Base-by-base conservation (phyloP, 2,329 filamentous ascomycete species). In the Aureobasidium namibiae region DNA sequence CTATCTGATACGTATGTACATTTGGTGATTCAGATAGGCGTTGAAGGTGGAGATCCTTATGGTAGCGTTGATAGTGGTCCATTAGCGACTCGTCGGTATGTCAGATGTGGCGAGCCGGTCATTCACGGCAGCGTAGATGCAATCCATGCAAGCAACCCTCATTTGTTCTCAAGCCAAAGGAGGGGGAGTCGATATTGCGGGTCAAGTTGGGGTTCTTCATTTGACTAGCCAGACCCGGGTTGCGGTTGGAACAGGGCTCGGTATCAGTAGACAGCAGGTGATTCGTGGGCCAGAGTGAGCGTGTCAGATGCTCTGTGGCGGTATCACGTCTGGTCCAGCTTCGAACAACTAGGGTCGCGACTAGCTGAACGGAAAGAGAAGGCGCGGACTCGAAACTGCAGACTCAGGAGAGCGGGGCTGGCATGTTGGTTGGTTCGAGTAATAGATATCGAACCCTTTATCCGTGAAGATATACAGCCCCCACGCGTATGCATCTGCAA, bases 401-500 rank as follows among this genome's bases (percentile, higher is more conserved):
- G 54, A 42, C 13, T 42, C 13, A 10, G 26, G 42, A 31, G 24
- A 39, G 42, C 42, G 54, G 41, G 54, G 54, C 48, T 39, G 54
- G 42, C 34, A 33, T 24, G 23, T 45, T 29, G 53, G 23, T 29
- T 24, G 53, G 23, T 36, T 57, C 29, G 21, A 38, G 54, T 24
- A 26, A 41, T 39, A 21, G 23, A 38, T 38, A 9, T 29, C 16
- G 29, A 26, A 36, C 39, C 39, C 33, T 48, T 57, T 39, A 48
- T 21, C 54, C 33, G 23, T 57, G 54, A 38, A 38, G 54, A 57
- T 56, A 24, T 41, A 44, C 29, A 14, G 21, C 26, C 21, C 36
- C 52, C 52, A 56, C 41, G 50, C 50, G 21, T 41, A 42, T 56
- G 54, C 41, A 31, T 46, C 54, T 46, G 54, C 34, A 39, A 29